These are phyloP conservation scores for Globisporangium orthogonon DNA, from an alignment of 352 stramenopile genomes.

Conservation along the genomic window DNA sequence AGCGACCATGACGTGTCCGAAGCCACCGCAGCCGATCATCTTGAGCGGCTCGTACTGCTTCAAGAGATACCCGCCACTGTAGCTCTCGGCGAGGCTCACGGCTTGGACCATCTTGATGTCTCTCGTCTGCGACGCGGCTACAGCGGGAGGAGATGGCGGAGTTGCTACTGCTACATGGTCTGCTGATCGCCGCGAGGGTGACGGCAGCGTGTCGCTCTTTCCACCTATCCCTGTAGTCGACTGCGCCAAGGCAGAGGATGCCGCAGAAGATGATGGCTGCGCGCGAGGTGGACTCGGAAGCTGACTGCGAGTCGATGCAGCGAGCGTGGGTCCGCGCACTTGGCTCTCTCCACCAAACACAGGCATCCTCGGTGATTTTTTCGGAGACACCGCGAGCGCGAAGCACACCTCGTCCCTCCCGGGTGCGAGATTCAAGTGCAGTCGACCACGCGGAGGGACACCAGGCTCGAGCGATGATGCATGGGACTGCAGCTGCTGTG, in stretches of 20 bases:
- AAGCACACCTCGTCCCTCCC: slow-evolving; percentile 11
- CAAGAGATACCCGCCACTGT: slow-evolving; percentile 67
- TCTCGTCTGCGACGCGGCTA: slow-evolving; percentile 4
- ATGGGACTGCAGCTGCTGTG: not conserved
- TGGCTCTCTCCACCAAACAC: slow-evolving; percentile 2
- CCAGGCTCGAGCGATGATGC: not conserved
- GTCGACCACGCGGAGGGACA: slow-evolving; percentile 2
- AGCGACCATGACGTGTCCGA: slow-evolving; percentile 84
- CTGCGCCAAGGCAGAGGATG: not conserved
- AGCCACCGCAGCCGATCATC: slow-evolving; percentile 76
- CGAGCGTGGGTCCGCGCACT: slow-evolving; percentile 4
- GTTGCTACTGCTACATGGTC: not conserved
- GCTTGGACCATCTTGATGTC: slow-evolving; percentile 64
- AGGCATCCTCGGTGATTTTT: slow-evolving; percentile 3
- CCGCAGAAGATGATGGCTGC: not conserved
- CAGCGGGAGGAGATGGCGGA: not conserved
- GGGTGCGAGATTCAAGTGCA: not conserved
- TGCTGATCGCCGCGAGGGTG: not conserved
- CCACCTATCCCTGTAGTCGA: not conserved
- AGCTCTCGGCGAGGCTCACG: slow-evolving; percentile 72
- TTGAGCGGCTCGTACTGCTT: slow-evolving; percentile 77
- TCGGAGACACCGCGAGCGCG: slow-evolving; percentile 3
- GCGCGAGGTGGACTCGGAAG: not conserved
- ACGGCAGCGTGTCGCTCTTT: slow-evolving; percentile 6
- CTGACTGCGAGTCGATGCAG: not conserved